Evolutionary conservation across 2,329 filamentous ascomycete genomes (phyloP), one percentile per base, ranked within the genome.

Genomic region (Beauveria brongniartii): DNA sequence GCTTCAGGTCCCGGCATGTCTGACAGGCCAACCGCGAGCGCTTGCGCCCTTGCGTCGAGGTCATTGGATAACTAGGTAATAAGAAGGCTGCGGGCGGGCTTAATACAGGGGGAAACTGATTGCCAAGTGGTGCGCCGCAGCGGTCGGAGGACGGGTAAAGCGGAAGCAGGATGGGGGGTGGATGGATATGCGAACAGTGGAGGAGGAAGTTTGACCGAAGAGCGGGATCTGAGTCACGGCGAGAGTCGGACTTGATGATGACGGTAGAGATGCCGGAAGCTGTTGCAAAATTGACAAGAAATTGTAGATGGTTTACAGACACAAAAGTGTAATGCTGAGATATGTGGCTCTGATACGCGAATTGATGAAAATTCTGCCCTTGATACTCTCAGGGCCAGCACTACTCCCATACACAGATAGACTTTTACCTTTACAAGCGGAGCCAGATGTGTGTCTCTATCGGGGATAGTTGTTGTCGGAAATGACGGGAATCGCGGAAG

Each of bases 1-100:
- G 75, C 68, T 84, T 84, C 54, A 81, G 77, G 14, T 82, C 75
- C 41, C 82, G 75, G 61, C 82, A 84, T 20, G 79, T 77, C 61
- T 78, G 72, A 65, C 79, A 82, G 24, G 78, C 79, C 9, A 77
- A 63, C 44, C 74, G 75, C 26, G 78, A 76, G 1, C 79, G 75
- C 40, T 71, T 72, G 5, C 70, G 67, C 3, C 67, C 68, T 53
- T 63, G 56, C 30, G 55, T 37, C 22, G 61, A 51, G 10, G 55
- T 41, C 60, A 62, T 58, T 30, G 6, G 16, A 24, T 28, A 28
- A 28, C 8, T 18, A 22, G 24, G 24, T 2, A 41, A 16, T 34
- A 34, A 34, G 10, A 8, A n/a, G 12, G 20, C 14, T 30, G 24
- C 7, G 22, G 6, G 16, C 22, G 46, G 34, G 30, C 44, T 41